Conservation (phyloP, 805 yeast species). For the Lipomyces japonicus region DNA sequence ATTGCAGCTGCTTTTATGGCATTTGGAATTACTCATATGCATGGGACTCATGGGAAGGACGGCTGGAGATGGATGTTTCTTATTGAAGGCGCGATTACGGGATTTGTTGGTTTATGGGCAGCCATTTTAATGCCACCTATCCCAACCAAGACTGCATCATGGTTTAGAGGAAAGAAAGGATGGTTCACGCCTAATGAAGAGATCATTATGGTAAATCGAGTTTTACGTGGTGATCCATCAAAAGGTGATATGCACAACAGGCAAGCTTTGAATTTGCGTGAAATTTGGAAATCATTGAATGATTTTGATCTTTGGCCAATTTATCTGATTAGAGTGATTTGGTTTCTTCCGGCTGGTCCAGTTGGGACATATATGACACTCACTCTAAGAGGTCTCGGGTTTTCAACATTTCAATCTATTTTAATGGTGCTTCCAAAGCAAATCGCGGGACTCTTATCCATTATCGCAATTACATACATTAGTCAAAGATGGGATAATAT, state of each 20-base stretch:
- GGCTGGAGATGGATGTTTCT: conserved; percentile 69
- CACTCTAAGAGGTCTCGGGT: conserved; percentile 49
- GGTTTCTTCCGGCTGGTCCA: conserved; percentile 41
- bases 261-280: conserved; percentile 45
- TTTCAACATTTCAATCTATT: conserved; percentile 50
- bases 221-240: conserved; percentile 59
- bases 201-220: too few species aligned
- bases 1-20: conserved; percentile 48
- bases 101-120: conserved; percentile 48
- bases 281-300: conserved; percentile 40
- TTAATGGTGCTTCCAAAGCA: conserved; percentile 53
- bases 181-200: too few species aligned
- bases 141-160: conserved; percentile 11
- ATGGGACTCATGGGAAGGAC: conserved; percentile 43
- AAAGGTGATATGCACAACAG: conserved; percentile 65
- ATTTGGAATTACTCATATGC: conserved; percentile 51
- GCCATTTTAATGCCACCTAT: conserved; percentile 54
- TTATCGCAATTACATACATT: conserved; percentile 37
- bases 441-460: conserved; percentile 29
- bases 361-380: conserved; percentile 49
- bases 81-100: conserved; percentile 51
- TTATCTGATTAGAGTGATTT: conserved; percentile 48
- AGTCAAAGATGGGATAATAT: conserved; percentile 14
- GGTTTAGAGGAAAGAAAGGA: conserved; percentile 27
- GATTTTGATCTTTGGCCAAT: conserved; percentile 59